Percentiles rank a stretch among this genome's conserved stretches.
phyloP scores from a whole-genome alignment of 2,329 filamentous ascomycete genomes.

The Fusarium bactridioides region DNA sequence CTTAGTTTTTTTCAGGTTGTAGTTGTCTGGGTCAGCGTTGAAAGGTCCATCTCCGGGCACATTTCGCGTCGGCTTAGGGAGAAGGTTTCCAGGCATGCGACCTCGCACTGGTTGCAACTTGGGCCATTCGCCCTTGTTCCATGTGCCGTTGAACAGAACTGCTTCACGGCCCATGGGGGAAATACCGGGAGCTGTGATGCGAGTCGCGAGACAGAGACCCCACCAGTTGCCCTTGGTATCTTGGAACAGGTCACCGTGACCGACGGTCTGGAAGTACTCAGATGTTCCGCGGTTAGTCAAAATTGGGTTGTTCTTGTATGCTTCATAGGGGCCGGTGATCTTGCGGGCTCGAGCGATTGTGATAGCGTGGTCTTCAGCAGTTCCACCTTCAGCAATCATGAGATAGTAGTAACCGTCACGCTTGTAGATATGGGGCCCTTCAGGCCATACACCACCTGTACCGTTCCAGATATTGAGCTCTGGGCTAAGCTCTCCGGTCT shows the following conservation, averaged over 20 bases:
- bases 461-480: slow-evolving; percentile 57
- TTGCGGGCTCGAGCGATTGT: slow-evolving; percentile 47
- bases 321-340: slow-evolving; percentile 49
- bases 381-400: slow-evolving; percentile 56
- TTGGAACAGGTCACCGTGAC: slow-evolving; percentile 46
- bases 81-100: slow-evolving; percentile 42
- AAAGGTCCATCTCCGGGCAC: slow-evolving; percentile 12
- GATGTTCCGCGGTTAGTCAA: slow-evolving; percentile 45
- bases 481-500: slow-evolving; percentile 27
- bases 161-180: slow-evolving; percentile 58
- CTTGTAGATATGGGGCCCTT: slow-evolving; percentile 62
- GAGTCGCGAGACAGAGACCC: slow-evolving; percentile 50
- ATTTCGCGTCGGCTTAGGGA: neutral
- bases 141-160: slow-evolving; percentile 56
- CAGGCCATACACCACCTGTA: slow-evolving; percentile 52
- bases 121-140: slow-evolving; percentile 60
- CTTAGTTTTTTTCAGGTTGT: neutral
- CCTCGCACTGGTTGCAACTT: slow-evolving; percentile 43
- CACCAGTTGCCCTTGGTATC: slow-evolving; percentile 54
- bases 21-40: slow-evolving; percentile 12
- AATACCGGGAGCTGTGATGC: slow-evolving; percentile 28
- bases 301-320: slow-evolving; percentile 49
- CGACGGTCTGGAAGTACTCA: slow-evolving; percentile 44
- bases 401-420: slow-evolving; percentile 53
- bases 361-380: slow-evolving; percentile 47